Conservation (phyloP, 225 moss, liverwort and hornwort species). For the Sphagnum tenellum region DNA sequence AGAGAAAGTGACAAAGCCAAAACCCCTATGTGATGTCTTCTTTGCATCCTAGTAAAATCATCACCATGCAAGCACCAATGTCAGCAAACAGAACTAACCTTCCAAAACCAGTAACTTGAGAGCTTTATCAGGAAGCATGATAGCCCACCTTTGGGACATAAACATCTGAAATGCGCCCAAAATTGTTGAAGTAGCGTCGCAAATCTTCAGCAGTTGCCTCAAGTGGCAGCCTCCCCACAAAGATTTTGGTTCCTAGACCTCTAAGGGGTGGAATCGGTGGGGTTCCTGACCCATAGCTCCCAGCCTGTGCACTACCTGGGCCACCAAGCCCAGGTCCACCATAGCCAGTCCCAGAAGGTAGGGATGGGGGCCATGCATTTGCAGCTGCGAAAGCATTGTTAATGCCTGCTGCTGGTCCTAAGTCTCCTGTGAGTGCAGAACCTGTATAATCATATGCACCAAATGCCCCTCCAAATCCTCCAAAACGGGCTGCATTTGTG, state of each 20-base stretch:
- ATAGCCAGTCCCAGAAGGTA: conserved; percentile 59
- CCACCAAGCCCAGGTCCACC: conserved; percentile 77
- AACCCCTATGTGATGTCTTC: conserved; percentile 93
- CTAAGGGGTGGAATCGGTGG: conserved; percentile 54
- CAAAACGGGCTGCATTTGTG: conserved; percentile 81
- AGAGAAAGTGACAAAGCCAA: conserved; percentile 94
- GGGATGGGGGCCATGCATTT: conserved; percentile 74
- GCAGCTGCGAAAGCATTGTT: conserved; percentile 68
- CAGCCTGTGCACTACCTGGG: conserved; percentile 53
- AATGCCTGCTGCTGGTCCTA: conserved; percentile 70
- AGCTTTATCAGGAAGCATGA: no score
- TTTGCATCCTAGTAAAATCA: conserved; percentile 63
- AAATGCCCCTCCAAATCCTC: conserved; percentile 85
- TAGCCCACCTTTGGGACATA: conserved; percentile 81
- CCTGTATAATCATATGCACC: conserved; percentile 85
- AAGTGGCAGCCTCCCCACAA: conserved; percentile 88
- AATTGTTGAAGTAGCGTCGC: conserved; percentile 94
- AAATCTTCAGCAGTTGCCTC: conserved; percentile 93
- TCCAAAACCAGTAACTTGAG: no score
- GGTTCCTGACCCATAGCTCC: conserved; percentile 49
- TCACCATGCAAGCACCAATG: no score
- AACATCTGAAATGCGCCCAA: conserved; percentile 90
- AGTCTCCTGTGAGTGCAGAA: conserved; percentile 68
- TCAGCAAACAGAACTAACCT: no score
- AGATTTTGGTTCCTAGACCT: conserved; percentile 85